Evolutionary conservation across 176 grass and related monocot species (phyloP).

Genomic region (Triticum turgidum): DNA sequence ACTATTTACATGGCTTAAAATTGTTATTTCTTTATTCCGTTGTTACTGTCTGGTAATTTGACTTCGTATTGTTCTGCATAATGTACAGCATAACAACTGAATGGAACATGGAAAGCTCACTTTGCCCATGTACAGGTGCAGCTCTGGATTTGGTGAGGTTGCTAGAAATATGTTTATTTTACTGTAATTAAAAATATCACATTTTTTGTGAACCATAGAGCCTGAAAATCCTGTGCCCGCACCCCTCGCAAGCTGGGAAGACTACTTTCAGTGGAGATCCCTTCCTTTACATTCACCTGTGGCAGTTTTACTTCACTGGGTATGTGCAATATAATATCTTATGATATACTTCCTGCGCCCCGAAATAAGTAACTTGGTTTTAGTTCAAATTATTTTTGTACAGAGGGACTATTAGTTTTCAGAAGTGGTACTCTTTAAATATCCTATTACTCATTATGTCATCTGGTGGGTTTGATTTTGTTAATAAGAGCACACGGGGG

Average conservation of each 20-base stretch:
- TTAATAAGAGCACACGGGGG: not conserved
- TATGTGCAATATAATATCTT: constrained; percentile 26
- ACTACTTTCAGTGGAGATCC: constrained; percentile 87
- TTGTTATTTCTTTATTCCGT: not conserved
- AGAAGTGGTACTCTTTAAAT: not conserved
- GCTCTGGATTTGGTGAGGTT: not conserved
- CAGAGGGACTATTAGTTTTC: not conserved
- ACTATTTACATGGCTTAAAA: constrained; percentile 13
- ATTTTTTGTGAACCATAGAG: constrained; percentile 43
- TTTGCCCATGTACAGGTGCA: constrained; percentile 82
- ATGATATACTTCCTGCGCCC: not conserved
- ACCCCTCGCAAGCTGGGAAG: constrained; percentile 68
- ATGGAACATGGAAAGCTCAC: constrained; percentile 69
- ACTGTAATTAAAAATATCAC: not conserved
- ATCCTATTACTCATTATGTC: not conserved
- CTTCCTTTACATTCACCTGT: constrained; percentile 87
- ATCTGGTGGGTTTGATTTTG: not conserved
- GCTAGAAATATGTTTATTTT: constrained; percentile 1
- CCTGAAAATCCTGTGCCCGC: constrained; percentile 40
- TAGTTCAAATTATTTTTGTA: too few species aligned
- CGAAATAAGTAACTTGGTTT: too few species aligned
- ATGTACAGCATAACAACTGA: constrained; percentile 49
- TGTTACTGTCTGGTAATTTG: constrained; percentile 1
- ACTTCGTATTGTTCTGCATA: constrained; percentile 28
- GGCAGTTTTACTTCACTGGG: constrained; percentile 89